phyloP scores from a whole-genome alignment of 2,329 filamentous ascomycete genomes.

The Xylaria sp. region DNA sequence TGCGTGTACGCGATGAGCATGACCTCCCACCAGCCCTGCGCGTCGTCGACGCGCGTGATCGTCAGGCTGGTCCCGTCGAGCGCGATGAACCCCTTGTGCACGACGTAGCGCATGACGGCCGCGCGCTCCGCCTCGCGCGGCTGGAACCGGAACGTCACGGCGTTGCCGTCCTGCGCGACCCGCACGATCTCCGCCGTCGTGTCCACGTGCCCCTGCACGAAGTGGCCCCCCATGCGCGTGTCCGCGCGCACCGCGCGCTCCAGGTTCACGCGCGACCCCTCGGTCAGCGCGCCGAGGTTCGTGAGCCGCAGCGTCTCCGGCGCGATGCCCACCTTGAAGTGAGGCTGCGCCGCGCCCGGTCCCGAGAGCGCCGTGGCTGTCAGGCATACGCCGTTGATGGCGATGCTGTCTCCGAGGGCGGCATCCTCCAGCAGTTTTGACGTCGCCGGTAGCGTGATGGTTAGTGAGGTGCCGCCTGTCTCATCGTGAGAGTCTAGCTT shows the following conservation, averaged over 20 bases:
- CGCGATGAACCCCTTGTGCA: slow-evolving; percentile 96
- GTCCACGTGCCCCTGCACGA: slow-evolving; percentile 98
- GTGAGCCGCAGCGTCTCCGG: slow-evolving; percentile 96
- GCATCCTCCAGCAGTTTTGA: slow-evolving; percentile 84
- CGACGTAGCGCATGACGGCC: slow-evolving; percentile 81
- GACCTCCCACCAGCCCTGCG: slow-evolving; percentile 86
- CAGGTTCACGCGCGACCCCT: slow-evolving; percentile 82
- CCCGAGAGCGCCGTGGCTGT: slow-evolving; percentile 79
- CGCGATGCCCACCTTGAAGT: slow-evolving; percentile 92
- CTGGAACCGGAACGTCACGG: slow-evolving; percentile 84
- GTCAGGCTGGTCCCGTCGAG: slow-evolving; percentile 96
- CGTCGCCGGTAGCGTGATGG: slow-evolving; percentile 75
- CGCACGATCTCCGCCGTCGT: slow-evolving; percentile 81
- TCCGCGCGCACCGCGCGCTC: slow-evolving; percentile 91
- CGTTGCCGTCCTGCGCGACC: slow-evolving; percentile 85
- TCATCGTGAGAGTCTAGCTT: slow-evolving; percentile 82
- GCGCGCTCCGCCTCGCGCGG: slow-evolving; percentile 60
- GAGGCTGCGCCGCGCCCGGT: slow-evolving; percentile 43
- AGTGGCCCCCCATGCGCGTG: slow-evolving; percentile 97
- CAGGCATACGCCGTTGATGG: slow-evolving; percentile 94
- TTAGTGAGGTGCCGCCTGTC: slow-evolving; percentile 89
- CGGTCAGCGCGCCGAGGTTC: slow-evolving; percentile 81
- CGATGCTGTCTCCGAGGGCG: slow-evolving; percentile 91
- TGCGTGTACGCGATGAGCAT: slow-evolving; percentile 99
- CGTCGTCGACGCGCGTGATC: slow-evolving; percentile 85